These are phyloP conservation scores for Talaromyces borbonicus DNA, from an alignment of 495 filamentous ascomycete genomes.

Conservation along the genomic window DNA sequence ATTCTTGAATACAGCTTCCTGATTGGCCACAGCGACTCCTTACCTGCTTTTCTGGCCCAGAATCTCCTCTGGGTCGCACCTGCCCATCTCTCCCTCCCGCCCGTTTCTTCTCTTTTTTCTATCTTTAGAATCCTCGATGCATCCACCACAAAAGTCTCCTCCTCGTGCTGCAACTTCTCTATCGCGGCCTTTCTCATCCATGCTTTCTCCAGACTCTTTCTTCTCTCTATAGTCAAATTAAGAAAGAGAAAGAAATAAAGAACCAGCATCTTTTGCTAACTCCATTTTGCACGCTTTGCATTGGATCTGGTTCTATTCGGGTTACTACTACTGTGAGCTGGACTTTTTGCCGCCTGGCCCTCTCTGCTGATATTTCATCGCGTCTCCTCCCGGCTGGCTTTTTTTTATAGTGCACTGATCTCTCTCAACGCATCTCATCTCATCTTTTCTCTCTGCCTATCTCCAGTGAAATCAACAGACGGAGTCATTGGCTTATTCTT, in stretches of 20 bases:
- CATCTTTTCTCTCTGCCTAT: not conserved
- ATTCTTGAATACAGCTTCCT: too few species aligned
- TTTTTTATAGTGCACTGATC: not conserved
- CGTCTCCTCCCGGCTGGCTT: not conserved
- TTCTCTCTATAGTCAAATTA: not conserved
- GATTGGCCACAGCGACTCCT: not conserved
- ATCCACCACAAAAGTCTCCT: not conserved
- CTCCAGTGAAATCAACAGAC: too few species aligned
- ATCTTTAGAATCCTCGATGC: conserved; percentile 26
- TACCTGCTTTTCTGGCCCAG: not conserved
- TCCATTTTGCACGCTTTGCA: too few species aligned
- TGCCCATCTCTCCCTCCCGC: conserved; percentile 7
- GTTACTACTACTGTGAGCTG: not conserved
- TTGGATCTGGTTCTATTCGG: too few species aligned
- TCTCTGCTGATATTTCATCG: not conserved
- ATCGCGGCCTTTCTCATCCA: not conserved
- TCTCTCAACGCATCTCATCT: not conserved
- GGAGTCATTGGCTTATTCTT: too few species aligned
- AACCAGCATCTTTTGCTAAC: too few species aligned
- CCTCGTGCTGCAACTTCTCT: not conserved
- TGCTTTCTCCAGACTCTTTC: not conserved
- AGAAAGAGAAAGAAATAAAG: too few species aligned
- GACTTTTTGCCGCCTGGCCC: not conserved
- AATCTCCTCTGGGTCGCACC: not conserved
- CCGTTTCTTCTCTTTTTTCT: conserved; percentile 14